Base-by-base conservation (phyloP, 1,139 yeast genomes). In the Blastobotrys apis region DNA sequence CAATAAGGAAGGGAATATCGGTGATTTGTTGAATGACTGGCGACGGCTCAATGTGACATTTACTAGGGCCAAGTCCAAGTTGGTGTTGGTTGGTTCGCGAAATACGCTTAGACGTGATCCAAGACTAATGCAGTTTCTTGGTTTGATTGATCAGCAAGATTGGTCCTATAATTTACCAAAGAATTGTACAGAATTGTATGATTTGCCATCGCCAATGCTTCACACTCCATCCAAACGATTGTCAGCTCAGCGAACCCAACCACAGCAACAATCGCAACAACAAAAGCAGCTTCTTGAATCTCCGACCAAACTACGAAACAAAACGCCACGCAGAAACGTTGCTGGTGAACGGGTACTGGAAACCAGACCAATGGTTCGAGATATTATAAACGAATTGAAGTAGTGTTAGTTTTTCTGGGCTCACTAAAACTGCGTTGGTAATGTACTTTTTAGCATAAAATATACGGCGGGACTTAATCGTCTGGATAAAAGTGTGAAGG, bases 1-100 rank as follows among this genome's bases (percentile, higher is more conserved):
- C 1, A 92, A 90, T 59, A 68, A 69, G 2, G 75, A 76, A n/a
- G 70, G 73, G 12, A 73, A 71, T 43, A 80, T 84, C 1, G 97
- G 98, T 1, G 86, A 84, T 33, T 69, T 92, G 43, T 67, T 92
- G 33, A 78, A 76, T 50, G 98, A 92, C 57, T 84, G 97, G 92
- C 72, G 97, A 53, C 74, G 98, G 51, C 75, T 94, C 41, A 92
- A 92, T 64, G 98, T 94, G 32, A 94, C 97, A 0, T 80, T 94
- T 57, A 92, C 98, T 0, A 72, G 99, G 50, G 94, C 98, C 0
- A 82, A 79, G 60, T 74, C 84, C 13, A 94, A 94, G 63, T 73
- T 94, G 40, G 75, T 94, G 21, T 76, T 92, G 15, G 66, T 92
- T 35, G 98, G 98, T 0, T 85, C 95, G 1, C 72, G 72, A 44